A percentile compares a stretch with the other conserved stretches of the same genome.
Evolutionary conservation across 2,329 filamentous ascomycete species (phyloP).

Genomic region (Fusarium pseudocircinatum): DNA sequence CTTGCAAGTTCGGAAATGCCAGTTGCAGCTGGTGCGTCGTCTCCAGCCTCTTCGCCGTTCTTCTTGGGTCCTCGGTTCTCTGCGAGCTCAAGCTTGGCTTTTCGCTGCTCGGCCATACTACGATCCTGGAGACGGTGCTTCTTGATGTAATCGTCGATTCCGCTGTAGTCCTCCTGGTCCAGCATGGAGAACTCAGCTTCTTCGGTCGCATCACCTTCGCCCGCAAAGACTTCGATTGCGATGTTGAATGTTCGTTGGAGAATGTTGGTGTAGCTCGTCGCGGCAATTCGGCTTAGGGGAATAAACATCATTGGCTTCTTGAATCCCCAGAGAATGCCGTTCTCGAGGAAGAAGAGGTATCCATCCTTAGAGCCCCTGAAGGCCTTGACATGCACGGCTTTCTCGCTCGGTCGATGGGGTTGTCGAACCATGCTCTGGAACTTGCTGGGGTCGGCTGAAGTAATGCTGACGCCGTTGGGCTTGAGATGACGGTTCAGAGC

Average conservation of each 20-base stretch:
- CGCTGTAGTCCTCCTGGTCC: slow-evolving; percentile 73
- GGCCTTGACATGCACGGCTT: slow-evolving; percentile 71
- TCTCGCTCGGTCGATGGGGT: slow-evolving; percentile 67
- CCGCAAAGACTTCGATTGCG: slow-evolving; percentile 67
- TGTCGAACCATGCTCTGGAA: slow-evolving; percentile 68
- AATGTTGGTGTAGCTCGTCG: slow-evolving; percentile 74
- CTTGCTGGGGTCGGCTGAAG: slow-evolving; percentile 62
- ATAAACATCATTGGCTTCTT: slow-evolving; percentile 75
- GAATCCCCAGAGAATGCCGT: slow-evolving; percentile 75
- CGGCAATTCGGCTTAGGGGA: slow-evolving; percentile 67
- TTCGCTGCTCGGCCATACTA: slow-evolving; percentile 74
- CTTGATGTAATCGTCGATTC: slow-evolving; percentile 72
- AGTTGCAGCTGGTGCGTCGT: slow-evolving; percentile 48
- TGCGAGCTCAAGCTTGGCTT: slow-evolving; percentile 69
- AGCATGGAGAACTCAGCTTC: slow-evolving; percentile 76
- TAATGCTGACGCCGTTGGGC: slow-evolving; percentile 59
- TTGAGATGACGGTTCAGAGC: slow-evolving; percentile 64
- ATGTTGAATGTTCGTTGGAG: slow-evolving; percentile 76
- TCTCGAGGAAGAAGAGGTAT: slow-evolving; percentile 72
- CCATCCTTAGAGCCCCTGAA: slow-evolving; percentile 76
- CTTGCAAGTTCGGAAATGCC: slow-evolving; percentile 60
- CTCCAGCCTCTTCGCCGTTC: slow-evolving; percentile 52
- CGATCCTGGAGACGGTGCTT: slow-evolving; percentile 70
- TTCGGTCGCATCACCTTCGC: slow-evolving; percentile 59
- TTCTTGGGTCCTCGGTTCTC: slow-evolving; percentile 66